Conservation (phyloP, 257 asterid genomes). For the Buddleja alternifolia region DNA sequence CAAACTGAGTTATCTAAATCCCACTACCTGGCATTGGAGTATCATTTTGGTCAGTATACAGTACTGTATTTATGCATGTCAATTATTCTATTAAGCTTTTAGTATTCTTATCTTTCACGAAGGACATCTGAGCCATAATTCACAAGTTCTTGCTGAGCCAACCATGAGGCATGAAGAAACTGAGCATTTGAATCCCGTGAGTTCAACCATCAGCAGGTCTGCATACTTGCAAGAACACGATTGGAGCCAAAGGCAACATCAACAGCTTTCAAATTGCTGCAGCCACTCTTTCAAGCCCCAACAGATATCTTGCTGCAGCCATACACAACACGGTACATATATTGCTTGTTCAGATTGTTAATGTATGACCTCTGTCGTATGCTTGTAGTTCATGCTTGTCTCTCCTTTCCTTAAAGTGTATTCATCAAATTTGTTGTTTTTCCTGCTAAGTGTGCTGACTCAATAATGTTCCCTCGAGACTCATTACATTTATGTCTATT, state of each 20-base stretch:
- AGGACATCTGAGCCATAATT: constrained; percentile 19
- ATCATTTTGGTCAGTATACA: background rate
- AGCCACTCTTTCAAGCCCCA: constrained; percentile 21
- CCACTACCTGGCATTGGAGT: background rate
- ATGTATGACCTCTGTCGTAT: background rate
- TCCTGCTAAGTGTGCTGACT: background rate
- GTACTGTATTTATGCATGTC: background rate
- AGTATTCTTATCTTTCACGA: background rate
- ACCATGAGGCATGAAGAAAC: constrained; percentile 15
- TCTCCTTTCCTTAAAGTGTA: background rate
- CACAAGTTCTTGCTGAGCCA: constrained; percentile 15
- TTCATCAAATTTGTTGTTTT: background rate
- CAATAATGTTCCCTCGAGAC: background rate
- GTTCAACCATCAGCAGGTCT: constrained; percentile 17
- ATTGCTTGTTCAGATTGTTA: background rate
- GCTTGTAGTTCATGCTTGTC: constrained; percentile 11
- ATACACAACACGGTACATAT: constrained; percentile 9
- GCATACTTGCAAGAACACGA: constrained; percentile 19
- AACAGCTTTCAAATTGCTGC: constrained; percentile 20
- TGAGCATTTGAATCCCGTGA: constrained; percentile 16
- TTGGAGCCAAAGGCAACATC: constrained; percentile 21
- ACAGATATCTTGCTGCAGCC: constrained; percentile 17
- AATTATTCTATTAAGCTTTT: background rate
- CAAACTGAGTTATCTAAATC: background rate
- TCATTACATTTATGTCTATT: background rate